Evolutionary conservation across 768 basidiomycete genomes (phyloP).

Genomic region (Suillus brevipes): DNA sequence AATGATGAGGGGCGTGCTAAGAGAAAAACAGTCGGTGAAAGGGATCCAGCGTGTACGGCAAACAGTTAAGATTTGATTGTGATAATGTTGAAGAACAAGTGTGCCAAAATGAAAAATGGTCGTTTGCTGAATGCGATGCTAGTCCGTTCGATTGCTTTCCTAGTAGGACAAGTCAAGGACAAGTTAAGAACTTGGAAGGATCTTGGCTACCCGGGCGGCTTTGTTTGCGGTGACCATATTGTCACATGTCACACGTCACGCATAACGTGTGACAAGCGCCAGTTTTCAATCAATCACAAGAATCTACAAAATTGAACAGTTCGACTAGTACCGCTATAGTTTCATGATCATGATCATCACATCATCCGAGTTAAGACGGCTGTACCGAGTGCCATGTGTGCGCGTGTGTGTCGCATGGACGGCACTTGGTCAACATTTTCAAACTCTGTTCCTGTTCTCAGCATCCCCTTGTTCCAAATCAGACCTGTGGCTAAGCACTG

Average conservation of each 20-base stretch:
- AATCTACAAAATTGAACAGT: neutral
- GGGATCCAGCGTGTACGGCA: neutral
- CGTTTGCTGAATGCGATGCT: conserved; percentile 12
- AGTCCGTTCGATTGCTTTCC: conserved; percentile 4
- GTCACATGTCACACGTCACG: conserved; percentile 17
- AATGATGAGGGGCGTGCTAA: neutral
- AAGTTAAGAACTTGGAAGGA: conserved; percentile 26
- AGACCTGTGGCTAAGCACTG: conserved; percentile 8
- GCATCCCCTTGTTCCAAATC: conserved; percentile 17
- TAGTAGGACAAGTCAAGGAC: conserved; percentile 11
- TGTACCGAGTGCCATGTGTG: neutral
- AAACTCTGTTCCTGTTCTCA: conserved; percentile 4
- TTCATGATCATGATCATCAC: neutral
- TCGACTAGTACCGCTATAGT: neutral
- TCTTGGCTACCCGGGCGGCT: conserved; percentile 7
- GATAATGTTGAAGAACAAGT: neutral
- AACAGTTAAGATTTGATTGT: neutral
- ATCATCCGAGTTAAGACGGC: too few relatives aligned
- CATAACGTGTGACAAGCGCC: neutral
- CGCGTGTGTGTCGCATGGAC: neutral
- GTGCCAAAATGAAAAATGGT: conserved; percentile 13
- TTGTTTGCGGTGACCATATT: conserved; percentile 6
- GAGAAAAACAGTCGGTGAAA: neutral
- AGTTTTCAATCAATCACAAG: conserved; percentile 13
- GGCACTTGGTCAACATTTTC: neutral